These are phyloP conservation scores for Begonia fuchsioides DNA, from an alignment of 306 rosid genomes.

Conservation along the genomic window DNA sequence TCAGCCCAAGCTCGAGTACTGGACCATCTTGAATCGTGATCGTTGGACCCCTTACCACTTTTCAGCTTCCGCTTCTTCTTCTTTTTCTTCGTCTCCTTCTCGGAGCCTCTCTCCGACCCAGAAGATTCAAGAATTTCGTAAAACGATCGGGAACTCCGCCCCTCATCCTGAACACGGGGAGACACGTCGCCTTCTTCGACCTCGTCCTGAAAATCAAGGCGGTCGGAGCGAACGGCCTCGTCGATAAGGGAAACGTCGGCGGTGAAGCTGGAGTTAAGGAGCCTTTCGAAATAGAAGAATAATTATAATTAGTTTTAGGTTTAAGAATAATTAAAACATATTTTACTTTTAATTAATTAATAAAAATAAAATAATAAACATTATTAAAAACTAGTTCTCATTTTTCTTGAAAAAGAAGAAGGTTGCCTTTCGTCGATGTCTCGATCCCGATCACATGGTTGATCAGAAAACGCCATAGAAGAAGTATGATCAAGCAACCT, in stretches of 20 bases:
- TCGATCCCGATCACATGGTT: not conserved
- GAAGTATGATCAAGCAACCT: conserved; percentile 45
- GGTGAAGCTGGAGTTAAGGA: conserved; percentile 74
- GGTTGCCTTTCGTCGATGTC: not conserved
- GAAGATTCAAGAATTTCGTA: conserved; percentile 68
- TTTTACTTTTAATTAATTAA: too few species aligned
- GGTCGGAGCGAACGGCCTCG: conserved; percentile 19
- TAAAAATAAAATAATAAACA: too few species aligned
- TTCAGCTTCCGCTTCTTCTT: conserved; percentile 35
- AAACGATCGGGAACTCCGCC: conserved; percentile 13
- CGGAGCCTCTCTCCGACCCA: conserved; percentile 29
- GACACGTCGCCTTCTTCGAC: conserved; percentile 15
- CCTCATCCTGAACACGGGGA: conserved; percentile 3
- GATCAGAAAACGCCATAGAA: not conserved
- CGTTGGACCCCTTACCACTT: conserved; percentile 27
- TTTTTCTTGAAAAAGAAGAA: too few species aligned
- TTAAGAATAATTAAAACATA: too few species aligned
- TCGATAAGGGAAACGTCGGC: conserved; percentile 37
- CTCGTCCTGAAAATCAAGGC: conserved; percentile 2
- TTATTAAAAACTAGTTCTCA: too few species aligned
- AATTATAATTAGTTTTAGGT: too few species aligned
- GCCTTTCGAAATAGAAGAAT: conserved; percentile 17
- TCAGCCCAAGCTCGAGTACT: conserved; percentile 66
- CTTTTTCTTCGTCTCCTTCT: conserved; percentile 16
- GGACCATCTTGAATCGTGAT: conserved; percentile 52